phyloP scores from a whole-genome alignment of 2,329 filamentous ascomycete species.

The Lasiodiplodia sp. region DNA sequence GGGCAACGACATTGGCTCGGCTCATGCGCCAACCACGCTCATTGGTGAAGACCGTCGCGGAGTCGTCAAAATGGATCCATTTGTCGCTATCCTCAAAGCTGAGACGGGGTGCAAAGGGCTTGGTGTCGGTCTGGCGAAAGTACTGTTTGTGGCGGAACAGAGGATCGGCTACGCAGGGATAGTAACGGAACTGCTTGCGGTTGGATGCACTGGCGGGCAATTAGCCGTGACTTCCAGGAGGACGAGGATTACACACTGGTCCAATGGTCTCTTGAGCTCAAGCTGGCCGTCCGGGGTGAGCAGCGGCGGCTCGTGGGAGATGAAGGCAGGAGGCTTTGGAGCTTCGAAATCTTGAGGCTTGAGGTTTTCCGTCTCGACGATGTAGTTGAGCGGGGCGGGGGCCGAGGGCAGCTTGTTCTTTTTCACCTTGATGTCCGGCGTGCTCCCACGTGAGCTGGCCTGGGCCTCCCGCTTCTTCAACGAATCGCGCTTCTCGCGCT shows the following conservation, averaged over 20 bases:
- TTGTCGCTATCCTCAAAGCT: constrained; percentile 92
- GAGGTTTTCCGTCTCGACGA: constrained; percentile 48
- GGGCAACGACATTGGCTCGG: constrained; percentile 85
- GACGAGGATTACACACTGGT: constrained; percentile 43
- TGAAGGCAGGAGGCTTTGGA: constrained; percentile 56
- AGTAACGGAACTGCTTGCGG: constrained; percentile 81
- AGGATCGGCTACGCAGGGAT: constrained; percentile 88
- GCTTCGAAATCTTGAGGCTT: constrained; percentile 57
- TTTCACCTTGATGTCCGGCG: constrained; percentile 51
- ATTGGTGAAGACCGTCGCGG: constrained; percentile 80
- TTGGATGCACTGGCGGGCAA: constrained; percentile 60
- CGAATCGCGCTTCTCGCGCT: constrained; percentile 61
- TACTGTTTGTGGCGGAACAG: constrained; percentile 85
- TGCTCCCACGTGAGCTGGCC: constrained; percentile 46
- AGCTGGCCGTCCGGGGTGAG: constrained; percentile 52
- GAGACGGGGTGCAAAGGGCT: constrained; percentile 82
- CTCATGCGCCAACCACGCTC: constrained; percentile 93
- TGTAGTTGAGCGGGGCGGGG: constrained; percentile 59
- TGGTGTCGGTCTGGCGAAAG: constrained; percentile 87
- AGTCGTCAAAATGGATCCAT: constrained; percentile 80
- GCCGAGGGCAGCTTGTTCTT: constrained; percentile 42
- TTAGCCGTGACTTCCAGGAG: not conserved
- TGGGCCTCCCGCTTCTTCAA: constrained; percentile 61
- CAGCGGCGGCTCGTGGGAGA: constrained; percentile 55
- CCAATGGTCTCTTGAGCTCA: constrained; percentile 57